Percentiles rank a stretch among this genome's conserved stretches.
Conservation (phyloP, 768 basidiomycete species). For the Postia placenta region DNA sequence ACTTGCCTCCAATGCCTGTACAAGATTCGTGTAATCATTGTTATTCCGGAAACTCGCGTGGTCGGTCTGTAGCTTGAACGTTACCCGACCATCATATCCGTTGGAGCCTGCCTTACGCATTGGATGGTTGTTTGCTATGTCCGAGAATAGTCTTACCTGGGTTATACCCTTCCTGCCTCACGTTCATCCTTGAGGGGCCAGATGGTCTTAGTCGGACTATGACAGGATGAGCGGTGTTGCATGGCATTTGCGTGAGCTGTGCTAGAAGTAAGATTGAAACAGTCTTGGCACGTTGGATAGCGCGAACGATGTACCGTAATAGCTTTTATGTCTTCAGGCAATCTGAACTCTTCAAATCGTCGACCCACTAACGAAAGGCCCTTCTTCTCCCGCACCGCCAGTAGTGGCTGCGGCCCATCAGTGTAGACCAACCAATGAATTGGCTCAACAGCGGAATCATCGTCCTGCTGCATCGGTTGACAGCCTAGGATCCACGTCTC, state of each 20-base stretch:
- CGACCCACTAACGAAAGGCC: background rate
- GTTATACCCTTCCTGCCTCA: background rate
- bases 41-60: conserved; percentile 7
- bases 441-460: background rate
- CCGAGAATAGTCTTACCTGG: background rate
- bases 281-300: background rate
- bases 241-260: background rate
- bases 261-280: background rate
- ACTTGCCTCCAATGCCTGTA: background rate
- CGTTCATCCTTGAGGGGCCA: background rate
- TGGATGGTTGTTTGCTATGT: too few species aligned
- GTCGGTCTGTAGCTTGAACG: conserved; percentile 4
- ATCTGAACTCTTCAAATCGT: background rate
- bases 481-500: conserved; percentile 8
- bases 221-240: background rate
- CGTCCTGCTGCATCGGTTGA: background rate
- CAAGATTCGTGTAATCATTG: conserved; percentile 4
- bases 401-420: background rate
- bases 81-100: conserved; percentile 2
- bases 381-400: background rate
- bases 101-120: conserved; percentile 1
- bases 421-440: background rate
- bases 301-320: background rate
- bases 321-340: background rate
- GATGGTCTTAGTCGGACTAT: background rate